These are phyloP conservation scores for Apiospora koreana DNA, from an alignment of 2,329 filamentous ascomycete genomes.

Conservation along the genomic window DNA sequence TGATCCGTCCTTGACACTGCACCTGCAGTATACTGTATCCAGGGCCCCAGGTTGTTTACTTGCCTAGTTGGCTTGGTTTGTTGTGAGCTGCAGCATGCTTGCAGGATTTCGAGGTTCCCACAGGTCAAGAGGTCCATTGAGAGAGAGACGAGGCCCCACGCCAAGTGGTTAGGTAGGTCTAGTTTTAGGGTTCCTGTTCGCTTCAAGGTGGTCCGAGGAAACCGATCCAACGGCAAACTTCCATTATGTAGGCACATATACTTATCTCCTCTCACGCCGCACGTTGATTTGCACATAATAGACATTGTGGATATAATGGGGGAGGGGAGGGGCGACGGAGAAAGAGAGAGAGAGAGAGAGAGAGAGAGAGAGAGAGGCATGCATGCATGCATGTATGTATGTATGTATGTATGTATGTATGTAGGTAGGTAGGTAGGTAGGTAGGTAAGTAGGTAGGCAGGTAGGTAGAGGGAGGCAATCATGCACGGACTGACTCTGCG, in stretches of 20 bases:
- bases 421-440: neutral
- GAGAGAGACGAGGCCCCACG: neutral
- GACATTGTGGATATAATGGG: neutral
- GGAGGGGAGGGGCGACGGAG: neutral
- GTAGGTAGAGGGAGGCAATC: neutral
- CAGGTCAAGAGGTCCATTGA: neutral
- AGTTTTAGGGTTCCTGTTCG: constrained; percentile 8
- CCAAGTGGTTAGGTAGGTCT: neutral
- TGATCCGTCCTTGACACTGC: neutral
- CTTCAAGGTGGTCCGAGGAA: neutral
- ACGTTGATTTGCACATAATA: neutral
- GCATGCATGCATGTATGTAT: neutral
- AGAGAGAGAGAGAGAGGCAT: neutral
- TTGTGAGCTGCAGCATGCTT: constrained; percentile 3
- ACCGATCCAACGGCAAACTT: constrained; percentile 1
- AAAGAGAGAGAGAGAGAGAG: neutral
- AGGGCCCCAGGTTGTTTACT: neutral
- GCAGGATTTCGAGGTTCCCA: neutral
- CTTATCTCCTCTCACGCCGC: neutral
- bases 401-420: no score
- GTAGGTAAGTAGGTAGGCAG: neutral
- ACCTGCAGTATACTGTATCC: neutral
- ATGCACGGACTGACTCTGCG: neutral
- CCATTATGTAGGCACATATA: neutral
- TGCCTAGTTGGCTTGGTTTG: neutral